These are phyloP conservation scores for Gymnopilus junonius DNA, from an alignment of 768 basidiomycete genomes.

Conservation along the genomic window DNA sequence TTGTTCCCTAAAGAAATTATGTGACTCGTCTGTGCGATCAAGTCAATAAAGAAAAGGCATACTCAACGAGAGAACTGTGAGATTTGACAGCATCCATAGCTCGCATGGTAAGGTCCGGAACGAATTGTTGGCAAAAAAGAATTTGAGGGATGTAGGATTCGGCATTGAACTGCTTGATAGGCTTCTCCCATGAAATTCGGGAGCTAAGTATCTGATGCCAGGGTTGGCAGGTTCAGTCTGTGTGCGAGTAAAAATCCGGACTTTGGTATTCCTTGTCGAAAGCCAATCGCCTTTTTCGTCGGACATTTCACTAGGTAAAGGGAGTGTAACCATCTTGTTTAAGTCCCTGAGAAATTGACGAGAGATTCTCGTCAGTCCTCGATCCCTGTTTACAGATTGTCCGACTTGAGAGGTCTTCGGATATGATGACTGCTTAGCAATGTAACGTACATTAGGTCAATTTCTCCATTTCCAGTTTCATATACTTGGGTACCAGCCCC, in stretches of 20 bases:
- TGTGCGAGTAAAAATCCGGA: constrained; percentile 20
- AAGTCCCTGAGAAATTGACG: constrained; percentile 51
- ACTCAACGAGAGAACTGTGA: constrained; percentile 67
- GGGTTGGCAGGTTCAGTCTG: constrained; percentile 30
- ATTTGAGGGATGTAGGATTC: constrained; percentile 51
- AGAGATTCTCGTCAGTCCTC: constrained; percentile 53
- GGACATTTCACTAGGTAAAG: constrained; percentile 21
- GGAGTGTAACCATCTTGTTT: constrained; percentile 47
- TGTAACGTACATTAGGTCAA: constrained; percentile 56
- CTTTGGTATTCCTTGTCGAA: not conserved
- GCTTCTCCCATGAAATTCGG: constrained; percentile 33
- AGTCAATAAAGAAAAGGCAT: not conserved
- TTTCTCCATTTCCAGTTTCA: constrained; percentile 50
- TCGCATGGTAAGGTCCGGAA: constrained; percentile 60
- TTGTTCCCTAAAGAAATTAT: constrained; percentile 57
- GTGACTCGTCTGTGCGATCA: not conserved
- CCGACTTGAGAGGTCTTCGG: not conserved
- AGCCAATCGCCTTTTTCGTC: constrained; percentile 2
- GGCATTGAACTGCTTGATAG: constrained; percentile 34
- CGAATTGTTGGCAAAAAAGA: constrained; percentile 59
- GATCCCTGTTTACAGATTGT: constrained; percentile 31
- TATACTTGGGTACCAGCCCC: constrained; percentile 36
- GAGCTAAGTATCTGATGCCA: constrained; percentile 15
- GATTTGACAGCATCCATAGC: constrained; percentile 57
- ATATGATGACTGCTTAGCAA: not conserved